Evolutionary conservation across 805 yeast genomes (phyloP), one percentile per base, ranked within the genome.

Genomic region (Pichia deserticola): DNA sequence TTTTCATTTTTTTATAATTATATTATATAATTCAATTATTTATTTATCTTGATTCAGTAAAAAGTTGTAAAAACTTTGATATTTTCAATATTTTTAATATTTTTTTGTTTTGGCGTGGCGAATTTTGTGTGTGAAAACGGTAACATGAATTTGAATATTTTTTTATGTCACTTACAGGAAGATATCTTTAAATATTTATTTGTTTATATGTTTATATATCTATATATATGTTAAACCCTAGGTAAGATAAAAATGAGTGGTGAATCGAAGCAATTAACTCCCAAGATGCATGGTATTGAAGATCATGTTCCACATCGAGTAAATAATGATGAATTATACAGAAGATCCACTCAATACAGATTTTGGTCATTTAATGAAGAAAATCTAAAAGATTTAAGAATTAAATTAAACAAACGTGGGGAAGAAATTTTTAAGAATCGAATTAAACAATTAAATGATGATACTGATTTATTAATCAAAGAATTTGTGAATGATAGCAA

Each of bases 311-410:
- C 51, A 4, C 38, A 44, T 41, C 65, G 74, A 47, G 74, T 86
- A 7, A 71, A 89, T 1, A 86, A 81, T 58, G 97, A 93, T 64
- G 99, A 93, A 55, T 70, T 93, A 38, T 92, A 88, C 66, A 77
- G 98, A 41, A 76, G 89, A 34, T 86, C 96, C 5, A 77, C 93
- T 0, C 99, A 92, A 68, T 92, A 76, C 63, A 72, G 84, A 47
- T 50, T 79, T 9, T 92, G 99, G 99, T 89, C 97, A 1, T 92
- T 78, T 64, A 81, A 89, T 0, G 61, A 63, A 20, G 77, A 77
- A 1, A 77, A 76, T 49, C 71, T 92, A n/a, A 67, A 65, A 4
- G 72, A 74, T 32, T 65, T 71, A 36, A 70, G 87, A 51, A 55
- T 59, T 13, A 58, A 67, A 12, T 76, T 82, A 6, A 84, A 88